These are phyloP conservation scores for Quambalaria eucalypti DNA, from an alignment of 1,284 basidiomycete genomes.

Conservation along the genomic window DNA sequence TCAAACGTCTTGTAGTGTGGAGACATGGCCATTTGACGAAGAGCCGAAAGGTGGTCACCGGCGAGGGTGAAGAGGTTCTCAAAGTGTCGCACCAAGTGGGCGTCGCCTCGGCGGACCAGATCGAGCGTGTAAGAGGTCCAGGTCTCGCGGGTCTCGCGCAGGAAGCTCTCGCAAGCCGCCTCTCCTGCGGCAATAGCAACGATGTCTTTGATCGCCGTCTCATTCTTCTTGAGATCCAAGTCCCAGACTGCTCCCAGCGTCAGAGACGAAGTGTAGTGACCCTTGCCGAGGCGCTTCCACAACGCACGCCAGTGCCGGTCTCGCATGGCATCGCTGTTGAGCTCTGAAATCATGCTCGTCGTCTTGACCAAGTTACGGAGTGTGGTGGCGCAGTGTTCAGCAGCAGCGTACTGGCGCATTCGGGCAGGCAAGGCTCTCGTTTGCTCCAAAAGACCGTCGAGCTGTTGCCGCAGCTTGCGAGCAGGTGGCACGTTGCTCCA, in stretches of 20 bases:
- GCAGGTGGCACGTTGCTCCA: conserved; percentile 75
- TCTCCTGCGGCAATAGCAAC: conserved; percentile 97
- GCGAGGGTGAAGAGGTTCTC: conserved; percentile 63
- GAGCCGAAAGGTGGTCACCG: conserved; percentile 71
- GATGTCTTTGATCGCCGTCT: conserved; percentile 79
- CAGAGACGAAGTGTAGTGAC: conserved; percentile 58
- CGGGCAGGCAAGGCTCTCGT: conserved; percentile 97
- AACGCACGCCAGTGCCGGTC: conserved; percentile 98
- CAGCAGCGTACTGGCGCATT: conserved; percentile 98
- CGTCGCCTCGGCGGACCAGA: conserved; percentile 58
- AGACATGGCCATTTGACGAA: conserved; percentile 69
- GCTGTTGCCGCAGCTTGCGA: conserved; percentile 83
- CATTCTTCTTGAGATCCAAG: conserved; percentile 87
- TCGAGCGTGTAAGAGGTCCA: conserved; percentile 96
- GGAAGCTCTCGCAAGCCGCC: conserved; percentile 51
- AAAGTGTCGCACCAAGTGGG: conserved; percentile 69
- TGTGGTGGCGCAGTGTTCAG: conserved; percentile 92
- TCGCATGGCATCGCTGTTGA: conserved; percentile 93
- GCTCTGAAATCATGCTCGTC: conserved; percentile 76
- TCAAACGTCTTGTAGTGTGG: conserved; percentile 47
- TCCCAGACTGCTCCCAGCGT: conserved; percentile 96
- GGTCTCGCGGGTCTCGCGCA: conserved; percentile 69
- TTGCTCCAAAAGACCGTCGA: conserved; percentile 75
- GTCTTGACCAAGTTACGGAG: conserved; percentile 78
- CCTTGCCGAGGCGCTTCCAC: conserved; percentile 68